Conservation (phyloP, 2,329 filamentous ascomycete species). For the Botryotinia calthae region DNA sequence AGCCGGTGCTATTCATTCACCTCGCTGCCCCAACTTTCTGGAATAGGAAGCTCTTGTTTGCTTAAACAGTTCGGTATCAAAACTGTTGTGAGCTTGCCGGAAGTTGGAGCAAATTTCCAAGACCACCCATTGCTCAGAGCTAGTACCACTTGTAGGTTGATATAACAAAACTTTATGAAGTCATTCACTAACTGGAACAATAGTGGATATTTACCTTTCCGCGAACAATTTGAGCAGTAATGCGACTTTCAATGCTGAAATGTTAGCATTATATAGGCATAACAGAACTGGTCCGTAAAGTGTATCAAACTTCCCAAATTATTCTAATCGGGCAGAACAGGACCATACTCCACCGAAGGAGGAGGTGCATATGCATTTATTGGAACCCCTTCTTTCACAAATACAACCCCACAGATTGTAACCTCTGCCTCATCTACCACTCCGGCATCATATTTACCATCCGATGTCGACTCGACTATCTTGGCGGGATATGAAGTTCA, state of each 20-base stretch:
- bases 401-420: constrained; percentile 3
- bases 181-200: not conserved
- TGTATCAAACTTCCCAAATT: not conserved
- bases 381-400: constrained; percentile 7
- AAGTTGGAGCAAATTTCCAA: constrained; percentile 52
- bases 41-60: constrained; percentile 47
- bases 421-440: constrained; percentile 7
- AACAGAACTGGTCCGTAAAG: constrained; percentile 14
- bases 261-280: constrained; percentile 11
- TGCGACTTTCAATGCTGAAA: constrained; percentile 18
- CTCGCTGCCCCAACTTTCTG: constrained; percentile 51
- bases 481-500: constrained; percentile 13
- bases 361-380: constrained; percentile 12
- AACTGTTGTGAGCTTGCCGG: constrained; percentile 45
- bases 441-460: not conserved
- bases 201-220: constrained; percentile 4
- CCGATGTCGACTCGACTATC: not conserved
- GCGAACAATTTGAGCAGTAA: constrained; percentile 15
- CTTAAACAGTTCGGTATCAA: constrained; percentile 46
- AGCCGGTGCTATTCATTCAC: constrained; percentile 51
- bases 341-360: constrained; percentile 18
- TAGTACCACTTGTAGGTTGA: not conserved
- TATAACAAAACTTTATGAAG: not conserved
- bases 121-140: constrained; percentile 41
- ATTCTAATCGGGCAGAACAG: not conserved